Base-by-base conservation (phyloP, 2,329 filamentous ascomycete species). In the Aureobasidium sp. region DNA sequence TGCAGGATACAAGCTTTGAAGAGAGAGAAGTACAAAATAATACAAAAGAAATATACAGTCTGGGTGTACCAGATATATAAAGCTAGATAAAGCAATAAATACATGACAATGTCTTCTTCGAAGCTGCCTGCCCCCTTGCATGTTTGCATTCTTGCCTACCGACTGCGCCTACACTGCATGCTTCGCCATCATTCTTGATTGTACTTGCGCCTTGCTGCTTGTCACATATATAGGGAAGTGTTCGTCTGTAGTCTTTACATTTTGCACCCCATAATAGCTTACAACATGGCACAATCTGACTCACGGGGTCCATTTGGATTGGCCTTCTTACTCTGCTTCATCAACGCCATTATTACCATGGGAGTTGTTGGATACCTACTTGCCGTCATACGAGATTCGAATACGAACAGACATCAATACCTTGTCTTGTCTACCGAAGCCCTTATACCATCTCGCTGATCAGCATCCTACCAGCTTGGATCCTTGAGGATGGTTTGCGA, bases 31-130 rank as follows among this genome's bases (percentile, higher is more conserved):
- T 37, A 52, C 31, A 52, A 52, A 24, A 52, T 37, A 37, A 52
- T 50, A 52, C 7, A 52, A 52, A 52, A 37, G 48, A 52, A 52
- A 27, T 6, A 39, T 6, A n/a, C 19, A 52, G 33, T 39, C 49
- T 52, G 49, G 49, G 19, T 52, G 39, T 52, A 52, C 49, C 49
- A 52, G 49, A 39, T 39, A 39, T 14, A 47, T 37, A 50, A 24
- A 50, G 24, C 31, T 39, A 52, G 49, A 52, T 52, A 52, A 29
- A 52, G n/a, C 49, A 52, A 52, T 39, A 39, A 52, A 52, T 35
- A 11, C 33, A 37, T 39, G 14, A 27, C 48, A 37, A 52, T 24
- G 33, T 52, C 35, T 24, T 52, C 17, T 39, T 52, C 4, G 7
- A 27, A 52, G 14, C 8, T 6, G 31, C 17, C 17, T 11, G 9